A percentile compares a stretch with the other conserved stretches of the same genome.
These are phyloP conservation scores for Fusarium anthophilum DNA, from an alignment of 2,329 filamentous ascomycete genomes.

Conservation along the genomic window DNA sequence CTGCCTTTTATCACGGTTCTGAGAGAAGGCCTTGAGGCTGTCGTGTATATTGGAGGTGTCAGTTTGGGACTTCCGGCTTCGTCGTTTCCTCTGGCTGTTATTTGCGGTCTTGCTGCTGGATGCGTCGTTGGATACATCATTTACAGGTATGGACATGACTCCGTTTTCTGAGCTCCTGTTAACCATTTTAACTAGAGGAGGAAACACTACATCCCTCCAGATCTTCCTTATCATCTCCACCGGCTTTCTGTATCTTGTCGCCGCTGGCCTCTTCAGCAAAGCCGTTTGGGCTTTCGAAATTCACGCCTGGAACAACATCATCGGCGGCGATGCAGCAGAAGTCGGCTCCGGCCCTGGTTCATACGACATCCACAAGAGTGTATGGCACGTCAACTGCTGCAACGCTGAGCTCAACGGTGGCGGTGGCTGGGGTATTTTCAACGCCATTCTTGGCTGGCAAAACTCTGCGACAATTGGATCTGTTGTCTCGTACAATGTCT, in stretches of 20 bases:
- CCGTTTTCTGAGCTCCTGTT: neutral
- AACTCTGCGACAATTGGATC: neutral
- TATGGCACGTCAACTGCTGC: neutral
- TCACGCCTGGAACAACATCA: neutral
- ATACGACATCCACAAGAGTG: neutral
- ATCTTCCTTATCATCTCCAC: neutral
- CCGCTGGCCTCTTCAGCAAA: neutral
- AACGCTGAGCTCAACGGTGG: neutral
- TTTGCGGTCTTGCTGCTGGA: neutral
- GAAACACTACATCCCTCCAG: neutral
- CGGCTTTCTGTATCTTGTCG: neutral
- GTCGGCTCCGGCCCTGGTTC: neutral
- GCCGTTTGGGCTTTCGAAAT: neutral
- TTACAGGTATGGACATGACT: neutral
- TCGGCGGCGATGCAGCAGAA: neutral
- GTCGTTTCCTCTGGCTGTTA: neutral
- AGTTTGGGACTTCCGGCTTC: neutral
- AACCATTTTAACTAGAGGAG: neutral
- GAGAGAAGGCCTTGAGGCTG: neutral
- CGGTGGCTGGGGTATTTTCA: neutral
- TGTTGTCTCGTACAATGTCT: neutral
- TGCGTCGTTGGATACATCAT: neutral
- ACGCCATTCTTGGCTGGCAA: neutral
- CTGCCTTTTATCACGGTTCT: neutral
- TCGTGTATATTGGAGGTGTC: neutral